phyloP scores from a whole-genome alignment of 768 basidiomycete species.

The Tylopilus plumbeoviolaceoides region DNA sequence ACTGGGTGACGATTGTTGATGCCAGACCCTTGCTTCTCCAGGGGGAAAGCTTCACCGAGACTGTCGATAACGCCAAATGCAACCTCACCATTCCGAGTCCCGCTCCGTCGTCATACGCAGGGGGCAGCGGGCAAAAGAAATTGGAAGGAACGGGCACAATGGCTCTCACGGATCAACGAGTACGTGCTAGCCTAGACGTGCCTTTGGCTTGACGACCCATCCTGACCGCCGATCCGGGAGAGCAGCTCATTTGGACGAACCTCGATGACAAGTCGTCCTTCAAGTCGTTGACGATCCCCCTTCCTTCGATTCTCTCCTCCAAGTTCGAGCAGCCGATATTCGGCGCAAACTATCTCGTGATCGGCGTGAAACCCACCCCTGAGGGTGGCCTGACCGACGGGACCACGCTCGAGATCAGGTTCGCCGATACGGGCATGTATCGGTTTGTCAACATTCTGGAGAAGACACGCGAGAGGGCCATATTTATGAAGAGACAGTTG shows the following conservation, averaged over 20 bases:
- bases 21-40: conserved; percentile 57
- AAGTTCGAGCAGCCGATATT: conserved; percentile 76
- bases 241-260: conserved; percentile 61
- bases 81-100: conserved; percentile 53
- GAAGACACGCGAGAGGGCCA: conserved; percentile 71
- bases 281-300: conserved; percentile 50
- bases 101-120: conserved; percentile 42
- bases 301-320: conserved; percentile 61
- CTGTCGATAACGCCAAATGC: conserved; percentile 57
- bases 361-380: conserved; percentile 63
- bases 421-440: conserved; percentile 66
- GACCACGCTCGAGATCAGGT: conserved; percentile 62
- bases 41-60: conserved; percentile 55
- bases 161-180: conserved; percentile 71
- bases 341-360: conserved; percentile 58
- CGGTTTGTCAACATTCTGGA: conserved; percentile 68
- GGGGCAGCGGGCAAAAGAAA: conserved; percentile 52
- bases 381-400: conserved; percentile 66
- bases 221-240: neutral
- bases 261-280: conserved; percentile 33
- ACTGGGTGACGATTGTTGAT: conserved; percentile 69
- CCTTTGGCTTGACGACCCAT: neutral
- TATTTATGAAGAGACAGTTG: conserved; percentile 66
- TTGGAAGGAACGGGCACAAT: conserved; percentile 56
- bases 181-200: conserved; percentile 32